Percentiles rank a stretch among this genome's conserved stretches.
Conservation (phyloP, 108 stramenopile genomes). For the Fistulifera solaris region DNA sequence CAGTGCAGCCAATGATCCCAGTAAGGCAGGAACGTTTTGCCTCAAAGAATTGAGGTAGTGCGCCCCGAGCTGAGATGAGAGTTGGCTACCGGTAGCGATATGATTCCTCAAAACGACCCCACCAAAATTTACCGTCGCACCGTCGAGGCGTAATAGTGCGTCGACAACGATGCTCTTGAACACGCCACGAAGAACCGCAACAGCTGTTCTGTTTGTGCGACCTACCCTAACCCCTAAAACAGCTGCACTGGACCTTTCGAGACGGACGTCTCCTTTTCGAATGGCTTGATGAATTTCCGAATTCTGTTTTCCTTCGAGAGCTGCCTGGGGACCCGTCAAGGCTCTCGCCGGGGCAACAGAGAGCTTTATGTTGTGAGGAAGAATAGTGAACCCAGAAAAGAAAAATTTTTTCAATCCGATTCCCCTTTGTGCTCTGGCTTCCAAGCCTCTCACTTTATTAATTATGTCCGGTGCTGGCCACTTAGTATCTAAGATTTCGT, state of each 20-base stretch:
- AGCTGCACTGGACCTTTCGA: constrained; percentile 32
- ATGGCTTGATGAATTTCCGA: constrained; percentile 68
- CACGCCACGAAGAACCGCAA: constrained; percentile 56
- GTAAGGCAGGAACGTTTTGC: constrained; percentile 69
- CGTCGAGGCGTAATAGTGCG: constrained; percentile 52
- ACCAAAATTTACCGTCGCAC: constrained; percentile 54
- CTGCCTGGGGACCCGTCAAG: constrained; percentile 43
- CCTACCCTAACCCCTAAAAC: constrained; percentile 61
- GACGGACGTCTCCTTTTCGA: constrained; percentile 66
- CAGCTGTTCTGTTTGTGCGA: constrained; percentile 47
- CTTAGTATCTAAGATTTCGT: neutral
- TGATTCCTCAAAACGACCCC: constrained; percentile 57
- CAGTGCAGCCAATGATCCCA: constrained; percentile 77
- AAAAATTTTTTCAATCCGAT: constrained; percentile 35
- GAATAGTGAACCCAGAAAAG: constrained; percentile 54
- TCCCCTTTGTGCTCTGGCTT: constrained; percentile 14
- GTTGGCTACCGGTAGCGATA: constrained; percentile 39
- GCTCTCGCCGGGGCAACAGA: constrained; percentile 63
- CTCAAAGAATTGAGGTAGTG: constrained; percentile 72
- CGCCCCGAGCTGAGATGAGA: constrained; percentile 41
- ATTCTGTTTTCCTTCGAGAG: constrained; percentile 48
- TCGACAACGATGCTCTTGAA: constrained; percentile 72
- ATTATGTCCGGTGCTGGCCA: constrained; percentile 13
- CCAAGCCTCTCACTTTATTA: constrained; percentile 10
- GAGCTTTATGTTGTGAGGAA: constrained; percentile 39